These are phyloP conservation scores for Erythrobasidium hasegawianum DNA, from an alignment of 1,284 basidiomycete species.

Conservation along the genomic window DNA sequence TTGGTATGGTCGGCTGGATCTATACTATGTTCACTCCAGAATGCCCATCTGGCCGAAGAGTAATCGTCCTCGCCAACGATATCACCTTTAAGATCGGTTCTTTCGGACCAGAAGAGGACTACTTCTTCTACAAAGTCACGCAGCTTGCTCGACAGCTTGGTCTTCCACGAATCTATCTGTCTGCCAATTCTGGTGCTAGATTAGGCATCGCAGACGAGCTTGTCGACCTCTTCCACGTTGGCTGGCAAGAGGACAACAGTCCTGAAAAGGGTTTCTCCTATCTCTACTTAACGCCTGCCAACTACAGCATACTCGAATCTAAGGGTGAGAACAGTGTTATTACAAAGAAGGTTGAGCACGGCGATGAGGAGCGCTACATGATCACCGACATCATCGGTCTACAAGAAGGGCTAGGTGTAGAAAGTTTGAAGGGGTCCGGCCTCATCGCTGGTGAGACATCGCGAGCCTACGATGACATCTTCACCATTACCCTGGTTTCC, in stretches of 20 bases:
- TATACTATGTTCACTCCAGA: constrained; percentile 92
- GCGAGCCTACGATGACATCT: constrained; percentile 96
- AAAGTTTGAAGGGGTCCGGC: constrained; percentile 91
- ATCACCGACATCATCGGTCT: constrained; percentile 95
- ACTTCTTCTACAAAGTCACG: constrained; percentile 92
- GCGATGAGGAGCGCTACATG: constrained; percentile 83
- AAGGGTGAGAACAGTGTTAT: constrained; percentile 63
- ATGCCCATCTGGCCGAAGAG: constrained; percentile 79
- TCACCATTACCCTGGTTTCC: constrained; percentile 98
- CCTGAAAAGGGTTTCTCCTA: constrained; percentile 97
- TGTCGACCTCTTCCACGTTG: constrained; percentile 80
- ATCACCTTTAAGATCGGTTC: constrained; percentile 99
- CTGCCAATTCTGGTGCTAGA: constrained; percentile 96
- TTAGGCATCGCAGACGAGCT: constrained; percentile 94
- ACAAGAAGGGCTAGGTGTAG: constrained; percentile 96
- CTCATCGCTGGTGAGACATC: constrained; percentile 98
- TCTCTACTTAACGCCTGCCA: constrained; percentile 67
- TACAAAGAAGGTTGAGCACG: constrained; percentile 76
- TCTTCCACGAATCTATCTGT: constrained; percentile 91
- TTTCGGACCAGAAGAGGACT: constrained; percentile 92
- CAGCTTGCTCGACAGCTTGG: constrained; percentile 86
- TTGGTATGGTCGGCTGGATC: constrained; percentile 98
- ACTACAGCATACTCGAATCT: constrained; percentile 57
- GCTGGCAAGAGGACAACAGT: constrained; percentile 74
- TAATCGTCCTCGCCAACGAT: constrained; percentile 93